Conservation (phyloP, 768 basidiomycete genomes). For the Grammothele lineata region DNA sequence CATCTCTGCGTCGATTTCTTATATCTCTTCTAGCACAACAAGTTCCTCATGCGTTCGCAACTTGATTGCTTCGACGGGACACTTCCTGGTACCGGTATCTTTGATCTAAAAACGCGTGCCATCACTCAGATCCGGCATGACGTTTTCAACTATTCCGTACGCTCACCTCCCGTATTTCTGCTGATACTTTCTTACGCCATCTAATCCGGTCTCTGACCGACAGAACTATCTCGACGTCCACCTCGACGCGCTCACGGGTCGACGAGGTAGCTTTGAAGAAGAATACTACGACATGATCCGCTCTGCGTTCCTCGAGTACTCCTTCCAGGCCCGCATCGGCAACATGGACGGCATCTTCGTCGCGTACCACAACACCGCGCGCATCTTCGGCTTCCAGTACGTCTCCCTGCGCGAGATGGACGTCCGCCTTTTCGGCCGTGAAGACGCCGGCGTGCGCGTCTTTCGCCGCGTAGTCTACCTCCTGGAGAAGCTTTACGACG, state of each 20-base stretch:
- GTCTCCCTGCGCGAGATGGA: conserved; percentile 88
- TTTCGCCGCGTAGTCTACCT: conserved; percentile 72
- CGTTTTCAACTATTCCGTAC: conserved; percentile 73
- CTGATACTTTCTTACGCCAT: no score
- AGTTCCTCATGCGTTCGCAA: conserved; percentile 91
- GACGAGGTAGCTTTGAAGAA: conserved; percentile 77
- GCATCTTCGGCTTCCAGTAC: conserved; percentile 94
- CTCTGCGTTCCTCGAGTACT: conserved; percentile 85
- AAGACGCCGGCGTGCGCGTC: conserved; percentile 60
- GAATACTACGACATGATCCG: conserved; percentile 95
- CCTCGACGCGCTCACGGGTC: conserved; percentile 42
- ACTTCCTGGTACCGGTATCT: conserved; percentile 86
- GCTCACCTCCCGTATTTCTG: no score
- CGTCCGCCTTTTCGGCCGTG: conserved; percentile 61
- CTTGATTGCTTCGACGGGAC: conserved; percentile 81
- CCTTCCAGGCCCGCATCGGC: conserved; percentile 94
- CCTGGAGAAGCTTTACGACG: conserved; percentile 62
- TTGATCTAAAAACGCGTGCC: conserved; percentile 95
- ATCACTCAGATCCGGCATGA: conserved; percentile 82
- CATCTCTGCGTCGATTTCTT: not conserved
- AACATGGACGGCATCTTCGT: conserved; percentile 94
- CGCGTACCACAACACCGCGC: conserved; percentile 82
- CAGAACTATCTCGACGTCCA: not conserved
- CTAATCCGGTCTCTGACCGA: no score
- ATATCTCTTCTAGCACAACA: conserved; percentile 37